phyloP scores from a whole-genome alignment of 176 grass and related monocot species.

The Paspalum vaginatum region DNA sequence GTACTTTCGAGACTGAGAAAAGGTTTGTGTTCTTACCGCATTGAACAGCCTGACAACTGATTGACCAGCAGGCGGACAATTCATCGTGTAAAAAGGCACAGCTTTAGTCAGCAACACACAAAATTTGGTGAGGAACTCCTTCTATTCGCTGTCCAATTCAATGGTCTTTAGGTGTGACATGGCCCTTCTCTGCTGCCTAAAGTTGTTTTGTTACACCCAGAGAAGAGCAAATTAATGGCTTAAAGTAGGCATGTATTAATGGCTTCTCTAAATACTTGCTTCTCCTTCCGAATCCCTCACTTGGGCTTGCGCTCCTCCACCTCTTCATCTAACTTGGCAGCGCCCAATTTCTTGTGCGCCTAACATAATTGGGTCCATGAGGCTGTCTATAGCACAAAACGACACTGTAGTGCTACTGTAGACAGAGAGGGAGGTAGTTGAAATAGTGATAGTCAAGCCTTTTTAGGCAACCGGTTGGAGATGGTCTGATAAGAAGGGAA shows the following conservation, averaged over 20 bases:
- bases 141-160: slow-evolving; percentile 81
- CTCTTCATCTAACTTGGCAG: slow-evolving; percentile 78
- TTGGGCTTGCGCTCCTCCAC: slow-evolving; percentile 65
- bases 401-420: too few relatives aligned
- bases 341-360: slow-evolving; percentile 85
- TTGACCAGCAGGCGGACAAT: slow-evolving; percentile 31
- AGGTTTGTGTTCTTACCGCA: slow-evolving; percentile 58
- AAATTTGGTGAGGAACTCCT: slow-evolving; percentile 43
- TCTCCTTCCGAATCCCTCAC: slow-evolving; percentile 65
- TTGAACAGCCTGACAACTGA: slow-evolving; percentile 96
- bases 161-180: slow-evolving; percentile 59
- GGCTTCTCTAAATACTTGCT: slow-evolving; percentile 52
- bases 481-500: too few relatives aligned
- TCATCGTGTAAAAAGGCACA: slow-evolving; percentile 37
- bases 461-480: too few relatives aligned
- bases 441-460: too few relatives aligned
- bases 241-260: background rate
- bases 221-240: slow-evolving; percentile 14
- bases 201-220: background rate
- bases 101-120: slow-evolving; percentile 25
- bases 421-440: too few relatives aligned
- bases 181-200: slow-evolving; percentile 80
- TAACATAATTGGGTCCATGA: slow-evolving; percentile 81
- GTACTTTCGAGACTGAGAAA: background rate
- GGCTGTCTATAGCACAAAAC: too few relatives aligned